Conservation (phyloP, 2,329 filamentous ascomycete species). For the Talaromyces sp. region DNA sequence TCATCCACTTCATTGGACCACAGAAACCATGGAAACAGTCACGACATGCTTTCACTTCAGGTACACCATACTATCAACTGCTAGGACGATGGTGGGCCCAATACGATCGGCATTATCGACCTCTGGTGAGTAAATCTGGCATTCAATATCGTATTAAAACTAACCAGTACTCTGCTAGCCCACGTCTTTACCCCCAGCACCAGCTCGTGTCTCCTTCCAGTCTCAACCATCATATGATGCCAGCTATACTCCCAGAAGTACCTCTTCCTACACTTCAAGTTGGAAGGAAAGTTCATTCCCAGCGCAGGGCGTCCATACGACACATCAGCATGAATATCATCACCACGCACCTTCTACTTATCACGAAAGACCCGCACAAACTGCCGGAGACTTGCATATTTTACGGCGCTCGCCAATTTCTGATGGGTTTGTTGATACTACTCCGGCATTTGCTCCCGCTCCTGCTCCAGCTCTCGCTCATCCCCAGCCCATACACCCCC, state of each 20-base stretch:
- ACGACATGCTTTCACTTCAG: slow-evolving; percentile 29
- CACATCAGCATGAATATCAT: neutral
- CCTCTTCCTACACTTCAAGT: neutral
- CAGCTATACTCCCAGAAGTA: neutral
- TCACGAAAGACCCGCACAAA: neutral
- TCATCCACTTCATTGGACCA: slow-evolving; percentile 91
- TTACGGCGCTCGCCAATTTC: slow-evolving; percentile 17
- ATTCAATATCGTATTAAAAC: neutral
- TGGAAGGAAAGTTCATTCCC: neutral
- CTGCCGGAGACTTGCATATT: slow-evolving; percentile 15
- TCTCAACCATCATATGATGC: neutral
- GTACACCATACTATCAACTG: slow-evolving; percentile 71
- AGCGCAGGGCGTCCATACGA: neutral
- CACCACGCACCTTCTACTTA: neutral
- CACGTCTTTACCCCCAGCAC: neutral
- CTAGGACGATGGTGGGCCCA: slow-evolving; percentile 89
- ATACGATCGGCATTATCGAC: slow-evolving; percentile 79
- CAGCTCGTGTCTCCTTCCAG: neutral
- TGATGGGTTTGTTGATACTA: slow-evolving; percentile 11
- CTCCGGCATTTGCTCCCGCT: slow-evolving; percentile 2
- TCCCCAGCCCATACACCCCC: slow-evolving; percentile 8
- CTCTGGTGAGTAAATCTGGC: slow-evolving; percentile 25
- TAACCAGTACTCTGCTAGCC: neutral
- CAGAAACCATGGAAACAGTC: slow-evolving; percentile 81
- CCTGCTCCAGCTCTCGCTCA: slow-evolving; percentile 15